Evolutionary conservation across 257 asterid species (phyloP).

Genomic region (Solanum appendiculatum): DNA sequence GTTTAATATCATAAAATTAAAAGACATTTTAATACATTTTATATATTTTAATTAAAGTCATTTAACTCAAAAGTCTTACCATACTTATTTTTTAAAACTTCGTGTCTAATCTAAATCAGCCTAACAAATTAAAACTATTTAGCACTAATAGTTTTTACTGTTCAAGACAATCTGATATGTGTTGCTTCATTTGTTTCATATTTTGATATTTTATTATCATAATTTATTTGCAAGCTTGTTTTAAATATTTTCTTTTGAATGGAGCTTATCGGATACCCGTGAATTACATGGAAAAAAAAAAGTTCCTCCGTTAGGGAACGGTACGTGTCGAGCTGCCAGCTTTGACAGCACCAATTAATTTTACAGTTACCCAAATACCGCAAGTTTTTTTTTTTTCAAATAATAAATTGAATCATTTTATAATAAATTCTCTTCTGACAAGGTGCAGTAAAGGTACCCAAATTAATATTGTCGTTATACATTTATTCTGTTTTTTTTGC

Average conservation of each 20-base stretch:
- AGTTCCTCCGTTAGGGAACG: neutral
- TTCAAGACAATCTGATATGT: too few relatives aligned
- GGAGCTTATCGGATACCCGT: accelerated
- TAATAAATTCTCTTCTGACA: neutral
- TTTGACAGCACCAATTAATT: neutral
- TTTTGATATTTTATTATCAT: too few relatives aligned
- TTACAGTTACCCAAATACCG: neutral
- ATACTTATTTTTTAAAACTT: too few relatives aligned
- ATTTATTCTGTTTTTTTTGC: neutral
- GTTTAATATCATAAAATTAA: too few relatives aligned
- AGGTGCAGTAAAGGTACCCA: neutral
- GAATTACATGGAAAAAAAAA: too few relatives aligned
- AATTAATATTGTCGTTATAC: neutral
- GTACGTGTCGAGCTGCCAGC: neutral
- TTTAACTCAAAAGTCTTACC: too few relatives aligned
- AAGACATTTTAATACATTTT: too few relatives aligned
- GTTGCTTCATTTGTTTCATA: neutral
- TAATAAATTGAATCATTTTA: neutral
- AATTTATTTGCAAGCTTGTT: too few relatives aligned
- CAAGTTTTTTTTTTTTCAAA: neutral
- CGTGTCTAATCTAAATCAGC: neutral
- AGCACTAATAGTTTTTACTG: too few relatives aligned
- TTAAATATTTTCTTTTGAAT: too few relatives aligned
- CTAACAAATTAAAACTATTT: too few relatives aligned
- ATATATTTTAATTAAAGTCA: too few relatives aligned